phyloP scores from a whole-genome alignment of 2,329 filamentous ascomycete species.

The Zasmidium cellare region DNA sequence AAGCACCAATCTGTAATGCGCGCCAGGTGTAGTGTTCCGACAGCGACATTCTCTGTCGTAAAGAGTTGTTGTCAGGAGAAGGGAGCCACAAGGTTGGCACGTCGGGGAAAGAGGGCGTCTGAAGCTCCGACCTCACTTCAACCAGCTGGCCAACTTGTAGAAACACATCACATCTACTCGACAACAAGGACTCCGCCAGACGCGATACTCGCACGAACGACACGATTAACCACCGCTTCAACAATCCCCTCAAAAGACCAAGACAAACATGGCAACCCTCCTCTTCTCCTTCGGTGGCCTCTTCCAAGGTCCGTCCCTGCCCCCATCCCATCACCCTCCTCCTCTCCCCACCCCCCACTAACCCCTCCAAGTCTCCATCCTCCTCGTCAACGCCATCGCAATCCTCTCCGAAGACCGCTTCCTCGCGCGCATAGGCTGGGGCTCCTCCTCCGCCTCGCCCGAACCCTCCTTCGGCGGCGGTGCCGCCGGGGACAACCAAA shows the following conservation, averaged over 20 bases:
- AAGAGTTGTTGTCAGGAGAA: too few relatives aligned
- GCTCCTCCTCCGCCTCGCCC: slow-evolving; percentile 53
- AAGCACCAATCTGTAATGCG: slow-evolving; percentile 22
- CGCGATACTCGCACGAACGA: not conserved
- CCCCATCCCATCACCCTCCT: not conserved
- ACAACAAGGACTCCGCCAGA: not conserved
- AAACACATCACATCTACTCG: too few relatives aligned
- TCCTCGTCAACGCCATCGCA: slow-evolving; percentile 90
- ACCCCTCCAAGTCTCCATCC: slow-evolving; percentile 64
- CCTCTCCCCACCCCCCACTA: slow-evolving; percentile 19
- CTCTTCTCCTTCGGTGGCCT: slow-evolving; percentile 70
- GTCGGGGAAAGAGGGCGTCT: not conserved
- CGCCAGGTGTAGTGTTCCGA: slow-evolving; percentile 20
- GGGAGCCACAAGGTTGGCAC: too few relatives aligned
- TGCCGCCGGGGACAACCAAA: slow-evolving; percentile 68
- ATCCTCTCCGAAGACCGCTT: slow-evolving; percentile 94
- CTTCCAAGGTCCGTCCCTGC: slow-evolving; percentile 61
- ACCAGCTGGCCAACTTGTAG: not conserved
- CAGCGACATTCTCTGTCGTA: slow-evolving; percentile 23
- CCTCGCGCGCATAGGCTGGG: slow-evolving; percentile 86
- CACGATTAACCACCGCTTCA: too few relatives aligned
- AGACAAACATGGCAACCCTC: slow-evolving; percentile 44
- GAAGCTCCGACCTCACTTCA: slow-evolving; percentile 4
- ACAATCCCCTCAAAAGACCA: too few relatives aligned
- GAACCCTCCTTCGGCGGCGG: slow-evolving; percentile 82